Evolutionary conservation across 2,329 filamentous ascomycete genomes (phyloP).

Genomic region (Fusarium anthophilum): DNA sequence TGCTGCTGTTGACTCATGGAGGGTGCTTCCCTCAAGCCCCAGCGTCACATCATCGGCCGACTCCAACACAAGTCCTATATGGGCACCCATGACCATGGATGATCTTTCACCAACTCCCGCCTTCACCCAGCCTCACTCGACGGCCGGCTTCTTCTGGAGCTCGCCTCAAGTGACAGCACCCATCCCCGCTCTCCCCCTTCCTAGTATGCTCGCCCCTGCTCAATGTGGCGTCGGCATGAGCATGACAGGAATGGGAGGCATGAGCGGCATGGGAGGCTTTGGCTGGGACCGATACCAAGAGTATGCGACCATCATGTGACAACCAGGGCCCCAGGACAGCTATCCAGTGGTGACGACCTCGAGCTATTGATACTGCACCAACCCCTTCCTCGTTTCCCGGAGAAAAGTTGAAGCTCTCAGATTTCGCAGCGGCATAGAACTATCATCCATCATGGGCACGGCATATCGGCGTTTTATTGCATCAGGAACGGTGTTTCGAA

Average conservation of each 20-base stretch:
- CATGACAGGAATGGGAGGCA: conserved; percentile 73
- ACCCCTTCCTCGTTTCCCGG: conserved; percentile 46
- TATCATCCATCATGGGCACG: conserved; percentile 48
- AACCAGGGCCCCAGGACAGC: conserved; percentile 62
- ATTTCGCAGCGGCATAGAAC: conserved; percentile 52
- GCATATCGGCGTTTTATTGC: conserved; percentile 54
- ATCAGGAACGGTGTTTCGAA: conserved; percentile 55
- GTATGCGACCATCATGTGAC: conserved; percentile 88
- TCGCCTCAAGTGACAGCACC: conserved; percentile 78
- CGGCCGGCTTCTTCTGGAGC: conserved; percentile 81
- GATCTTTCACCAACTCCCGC: conserved; percentile 83
- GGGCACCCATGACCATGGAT: conserved; percentile 80
- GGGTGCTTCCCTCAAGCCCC: conserved; percentile 88
- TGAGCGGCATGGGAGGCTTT: conserved; percentile 72
- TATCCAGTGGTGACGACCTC: conserved; percentile 60
- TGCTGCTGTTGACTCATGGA: conserved; percentile 84
- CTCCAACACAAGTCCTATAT: conserved; percentile 74
- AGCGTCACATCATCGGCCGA: conserved; percentile 80
- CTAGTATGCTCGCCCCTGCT: conserved; percentile 80
- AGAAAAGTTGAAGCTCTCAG: conserved; percentile 46
- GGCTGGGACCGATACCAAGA: conserved; percentile 89
- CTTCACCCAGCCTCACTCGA: conserved; percentile 77
- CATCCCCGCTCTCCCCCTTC: conserved; percentile 80
- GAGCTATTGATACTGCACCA: conserved; percentile 52
- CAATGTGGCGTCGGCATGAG: conserved; percentile 84